Percentiles rank a stretch among this genome's conserved stretches.
Evolutionary conservation across 2,329 filamentous ascomycete genomes (phyloP).

Genomic region (Cryphonectria nitschkei): DNA sequence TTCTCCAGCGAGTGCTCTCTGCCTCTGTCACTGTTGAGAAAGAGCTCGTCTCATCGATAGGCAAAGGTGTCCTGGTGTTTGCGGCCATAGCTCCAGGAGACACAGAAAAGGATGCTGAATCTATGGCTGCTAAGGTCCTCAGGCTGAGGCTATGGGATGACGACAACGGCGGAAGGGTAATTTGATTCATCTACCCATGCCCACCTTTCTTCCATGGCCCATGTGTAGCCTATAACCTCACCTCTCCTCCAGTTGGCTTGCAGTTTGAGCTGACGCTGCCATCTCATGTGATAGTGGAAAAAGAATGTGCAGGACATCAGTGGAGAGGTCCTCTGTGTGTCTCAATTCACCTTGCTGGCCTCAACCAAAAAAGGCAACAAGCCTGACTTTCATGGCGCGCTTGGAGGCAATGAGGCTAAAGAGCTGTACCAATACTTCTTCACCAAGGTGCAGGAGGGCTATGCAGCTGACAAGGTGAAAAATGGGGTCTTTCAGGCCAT

Average conservation of each 20-base stretch:
- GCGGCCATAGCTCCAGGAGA: constrained; percentile 90
- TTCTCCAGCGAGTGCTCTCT: constrained; percentile 91
- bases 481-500: constrained; percentile 98
- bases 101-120: constrained; percentile 84
- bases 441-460: constrained; percentile 71
- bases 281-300: constrained; percentile 71
- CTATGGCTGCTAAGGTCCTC: constrained; percentile 81
- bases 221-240: background rate
- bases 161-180: constrained; percentile 68
- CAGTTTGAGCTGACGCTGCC: constrained; percentile 22
- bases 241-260: background rate
- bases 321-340: constrained; percentile 95
- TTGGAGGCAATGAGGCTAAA: constrained; percentile 76
- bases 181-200: constrained; percentile 28
- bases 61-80: constrained; percentile 86
- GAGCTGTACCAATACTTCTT: constrained; percentile 85
- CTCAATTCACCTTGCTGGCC: constrained; percentile 93
- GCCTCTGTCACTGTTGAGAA: constrained; percentile 95
- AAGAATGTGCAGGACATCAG: constrained; percentile 82
- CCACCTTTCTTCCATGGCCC: background rate
- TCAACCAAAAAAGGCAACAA: constrained; percentile 95
- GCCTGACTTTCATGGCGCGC: constrained; percentile 90
- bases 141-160: constrained; percentile 94
- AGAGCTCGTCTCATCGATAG: constrained; percentile 86
- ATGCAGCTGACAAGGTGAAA: constrained; percentile 76